phyloP scores from a whole-genome alignment of 2,329 filamentous ascomycete genomes.

The Daldinia sp. region DNA sequence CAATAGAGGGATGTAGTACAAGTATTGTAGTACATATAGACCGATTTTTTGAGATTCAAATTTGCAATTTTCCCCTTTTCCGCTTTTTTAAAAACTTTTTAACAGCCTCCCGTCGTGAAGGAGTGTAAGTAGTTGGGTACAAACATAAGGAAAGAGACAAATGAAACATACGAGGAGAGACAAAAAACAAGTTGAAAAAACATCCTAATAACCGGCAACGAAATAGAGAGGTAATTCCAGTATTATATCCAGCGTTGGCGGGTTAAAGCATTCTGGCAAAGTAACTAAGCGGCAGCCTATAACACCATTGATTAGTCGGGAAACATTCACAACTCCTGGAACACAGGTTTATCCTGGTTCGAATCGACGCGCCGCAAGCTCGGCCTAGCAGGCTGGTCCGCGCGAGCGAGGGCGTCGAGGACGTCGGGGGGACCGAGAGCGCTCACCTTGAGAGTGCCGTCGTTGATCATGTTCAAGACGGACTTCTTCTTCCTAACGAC shows the following conservation, averaged over 20 bases:
- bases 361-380: not conserved
- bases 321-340: conserved; percentile 1
- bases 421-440: not conserved
- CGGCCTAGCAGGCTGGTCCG: not conserved
- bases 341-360: conserved; percentile 3
- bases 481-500: conserved; percentile 3
- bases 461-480: conserved; percentile 6
- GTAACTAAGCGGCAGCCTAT: conserved; percentile 7
- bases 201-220: too few species aligned
- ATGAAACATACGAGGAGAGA: not conserved
- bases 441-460: conserved; percentile 7
- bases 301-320: not conserved
- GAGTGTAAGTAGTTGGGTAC: too few species aligned
- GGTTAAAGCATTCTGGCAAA: too few species aligned
- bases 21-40: too few species aligned
- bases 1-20: too few species aligned
- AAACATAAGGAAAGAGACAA: not conserved
- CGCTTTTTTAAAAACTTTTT: too few species aligned
- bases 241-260: too few species aligned
- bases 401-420: not conserved
- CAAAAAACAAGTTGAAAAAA: too few species aligned
- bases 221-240: too few species aligned
- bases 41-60: too few species aligned
- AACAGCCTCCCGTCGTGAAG: too few species aligned
- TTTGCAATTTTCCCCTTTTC: too few species aligned